phyloP scores from a whole-genome alignment of 1,284 basidiomycete genomes.

The Cronartium ribicola region DNA sequence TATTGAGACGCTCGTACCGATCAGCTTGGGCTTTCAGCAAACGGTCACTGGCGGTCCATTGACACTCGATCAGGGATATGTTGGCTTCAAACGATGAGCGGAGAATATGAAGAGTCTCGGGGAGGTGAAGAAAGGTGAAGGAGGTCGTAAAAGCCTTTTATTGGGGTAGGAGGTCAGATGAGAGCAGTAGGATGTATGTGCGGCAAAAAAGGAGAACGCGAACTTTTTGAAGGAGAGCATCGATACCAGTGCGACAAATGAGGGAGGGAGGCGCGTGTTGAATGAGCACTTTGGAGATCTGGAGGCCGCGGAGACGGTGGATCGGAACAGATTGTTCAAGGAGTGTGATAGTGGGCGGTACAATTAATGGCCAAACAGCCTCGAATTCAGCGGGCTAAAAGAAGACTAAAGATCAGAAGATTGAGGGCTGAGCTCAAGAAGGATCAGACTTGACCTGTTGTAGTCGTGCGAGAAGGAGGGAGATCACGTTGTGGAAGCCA shows the following conservation, averaged over 20 bases:
- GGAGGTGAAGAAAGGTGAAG: conserved; percentile 18
- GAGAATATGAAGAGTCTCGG: conserved; percentile 11
- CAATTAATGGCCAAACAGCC: conserved; percentile 18
- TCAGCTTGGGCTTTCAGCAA: background rate
- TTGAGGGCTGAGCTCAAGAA: too few species aligned
- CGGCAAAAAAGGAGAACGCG: background rate
- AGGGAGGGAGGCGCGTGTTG: conserved; percentile 2
- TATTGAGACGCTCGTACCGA: conserved; percentile 10
- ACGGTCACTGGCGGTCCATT: conserved; percentile 10
- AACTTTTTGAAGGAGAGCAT: conserved; percentile 23
- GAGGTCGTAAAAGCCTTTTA: conserved; percentile 14
- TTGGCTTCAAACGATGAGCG: conserved; percentile 1
- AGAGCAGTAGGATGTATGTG: background rate
- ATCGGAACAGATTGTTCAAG: conserved; percentile 9
- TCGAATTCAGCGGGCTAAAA: background rate
- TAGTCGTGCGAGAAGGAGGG: too few species aligned
- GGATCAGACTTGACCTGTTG: too few species aligned
- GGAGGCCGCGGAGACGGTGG: conserved; percentile 19
- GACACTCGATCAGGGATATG: conserved; percentile 8
- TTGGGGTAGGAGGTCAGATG: background rate
- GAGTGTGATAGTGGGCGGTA: conserved; percentile 32
- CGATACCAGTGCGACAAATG: conserved; percentile 34
- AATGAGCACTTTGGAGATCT: conserved; percentile 16
- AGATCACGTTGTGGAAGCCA: too few species aligned
- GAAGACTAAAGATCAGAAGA: background rate